Evolutionary conservation across 768 basidiomycete genomes (phyloP).

Genomic region (Leccinum disarticulatum): DNA sequence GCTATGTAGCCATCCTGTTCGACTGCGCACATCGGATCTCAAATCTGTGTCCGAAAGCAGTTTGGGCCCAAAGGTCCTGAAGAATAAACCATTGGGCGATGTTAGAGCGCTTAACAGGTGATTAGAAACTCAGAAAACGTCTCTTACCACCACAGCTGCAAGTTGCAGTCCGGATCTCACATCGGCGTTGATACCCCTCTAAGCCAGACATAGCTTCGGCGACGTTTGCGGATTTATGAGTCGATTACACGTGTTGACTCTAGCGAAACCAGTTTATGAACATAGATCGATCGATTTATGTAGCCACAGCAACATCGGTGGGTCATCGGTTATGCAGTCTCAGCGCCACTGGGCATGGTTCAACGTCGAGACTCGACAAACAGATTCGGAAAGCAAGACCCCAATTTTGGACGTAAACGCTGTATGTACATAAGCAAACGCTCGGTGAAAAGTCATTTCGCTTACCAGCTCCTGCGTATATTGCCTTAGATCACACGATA

Average conservation of each 20-base stretch:
- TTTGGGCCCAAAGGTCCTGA: neutral
- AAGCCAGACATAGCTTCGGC: neutral
- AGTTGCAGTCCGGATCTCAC: slow-evolving; percentile 1
- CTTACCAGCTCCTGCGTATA: neutral
- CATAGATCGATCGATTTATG: neutral
- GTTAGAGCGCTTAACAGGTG: neutral
- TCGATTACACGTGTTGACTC: neutral
- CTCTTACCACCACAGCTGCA: neutral
- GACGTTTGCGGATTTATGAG: neutral
- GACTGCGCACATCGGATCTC: neutral
- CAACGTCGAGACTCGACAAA: neutral
- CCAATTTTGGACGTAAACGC: neutral
- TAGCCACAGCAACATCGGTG: neutral
- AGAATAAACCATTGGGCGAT: neutral
- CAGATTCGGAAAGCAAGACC: neutral
- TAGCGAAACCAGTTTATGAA: neutral
- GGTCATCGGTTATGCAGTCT: neutral
- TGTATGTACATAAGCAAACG: neutral
- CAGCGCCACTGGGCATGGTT: neutral
- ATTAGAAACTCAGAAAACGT: neutral
- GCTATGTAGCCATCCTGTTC: neutral
- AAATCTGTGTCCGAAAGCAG: neutral
- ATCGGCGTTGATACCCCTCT: neutral
- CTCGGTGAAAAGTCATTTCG: neutral
- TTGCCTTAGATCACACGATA: neutral